A percentile compares a stretch with the other conserved stretches of the same genome.
phyloP scores from a whole-genome alignment of 78 protist genomes.

The Dictyostelium purpureum region DNA sequence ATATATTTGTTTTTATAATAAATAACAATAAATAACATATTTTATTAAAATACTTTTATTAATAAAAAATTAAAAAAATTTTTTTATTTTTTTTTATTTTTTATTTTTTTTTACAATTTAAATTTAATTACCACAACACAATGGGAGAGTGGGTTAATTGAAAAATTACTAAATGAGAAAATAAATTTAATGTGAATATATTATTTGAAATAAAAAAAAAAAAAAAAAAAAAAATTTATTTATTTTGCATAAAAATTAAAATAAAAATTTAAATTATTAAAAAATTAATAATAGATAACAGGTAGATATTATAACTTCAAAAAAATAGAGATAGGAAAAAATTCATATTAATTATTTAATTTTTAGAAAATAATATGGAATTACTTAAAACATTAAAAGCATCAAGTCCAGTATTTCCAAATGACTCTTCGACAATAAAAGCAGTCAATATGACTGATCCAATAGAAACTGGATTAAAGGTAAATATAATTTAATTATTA shows the following conservation, averaged over 20 bases:
- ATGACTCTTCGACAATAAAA: slow-evolving; percentile 4
- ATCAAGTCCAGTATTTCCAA: slow-evolving; percentile 60
- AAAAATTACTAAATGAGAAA: too few relatives aligned
- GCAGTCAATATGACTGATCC: slow-evolving; percentile 15
- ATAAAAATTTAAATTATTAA: neutral
- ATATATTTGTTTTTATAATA: too few relatives aligned
- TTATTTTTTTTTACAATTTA: too few relatives aligned
- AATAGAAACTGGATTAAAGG: slow-evolving; percentile 37
- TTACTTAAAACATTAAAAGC: slow-evolving; percentile 59
- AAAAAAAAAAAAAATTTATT: neutral
- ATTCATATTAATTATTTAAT: neutral
- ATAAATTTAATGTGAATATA: neutral
- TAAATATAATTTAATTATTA: neutral
- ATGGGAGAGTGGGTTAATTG: too few relatives aligned
- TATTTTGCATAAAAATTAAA: neutral
- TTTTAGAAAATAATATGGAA: slow-evolving; percentile 15
- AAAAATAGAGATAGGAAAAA: neutral
- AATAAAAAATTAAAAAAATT: too few relatives aligned
- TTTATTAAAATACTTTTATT: too few relatives aligned
- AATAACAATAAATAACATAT: too few relatives aligned
- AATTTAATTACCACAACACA: too few relatives aligned
- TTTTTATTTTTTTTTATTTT: too few relatives aligned
- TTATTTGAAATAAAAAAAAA: neutral
- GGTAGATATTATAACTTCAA: too few relatives aligned
- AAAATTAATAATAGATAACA: too few relatives aligned